Conservation (phyloP, 495 filamentous ascomycete species). For the Cercophora newfieldiana region DNA sequence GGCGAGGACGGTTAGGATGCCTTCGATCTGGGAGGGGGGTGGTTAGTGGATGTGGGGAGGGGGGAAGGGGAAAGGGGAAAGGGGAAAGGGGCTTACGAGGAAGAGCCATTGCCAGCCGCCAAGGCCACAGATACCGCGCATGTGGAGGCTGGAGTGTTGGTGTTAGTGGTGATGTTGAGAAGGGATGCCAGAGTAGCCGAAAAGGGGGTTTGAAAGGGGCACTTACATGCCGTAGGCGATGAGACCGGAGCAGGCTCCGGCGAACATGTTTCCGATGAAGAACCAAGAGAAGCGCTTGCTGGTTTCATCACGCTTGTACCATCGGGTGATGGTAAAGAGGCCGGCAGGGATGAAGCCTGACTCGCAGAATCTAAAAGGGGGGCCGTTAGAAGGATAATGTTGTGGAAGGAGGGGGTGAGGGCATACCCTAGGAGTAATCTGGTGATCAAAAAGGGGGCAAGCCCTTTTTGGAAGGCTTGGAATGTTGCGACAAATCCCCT, state of each 20-base stretch:
- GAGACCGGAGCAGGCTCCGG: constrained; percentile 30
- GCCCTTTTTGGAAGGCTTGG: constrained; percentile 57
- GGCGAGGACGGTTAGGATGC: constrained; percentile 53
- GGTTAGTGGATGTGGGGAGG: not conserved
- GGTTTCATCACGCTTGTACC: constrained; percentile 60
- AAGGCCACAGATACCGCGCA: constrained; percentile 50
- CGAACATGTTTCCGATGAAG: constrained; percentile 54
- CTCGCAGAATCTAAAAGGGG: constrained; percentile 41
- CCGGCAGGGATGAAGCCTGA: constrained; percentile 61
- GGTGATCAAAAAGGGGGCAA: constrained; percentile 52
- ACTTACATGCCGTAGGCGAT: constrained; percentile 34
- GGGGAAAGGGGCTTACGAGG: constrained; percentile 18
- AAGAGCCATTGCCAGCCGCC: constrained; percentile 67
- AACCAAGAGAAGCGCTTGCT: constrained; percentile 55
- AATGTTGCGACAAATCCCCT: constrained; percentile 58
- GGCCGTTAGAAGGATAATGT: not conserved
- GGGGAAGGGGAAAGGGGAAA: not conserved
- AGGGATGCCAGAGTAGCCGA: not conserved
- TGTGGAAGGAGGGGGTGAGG: too few species aligned
- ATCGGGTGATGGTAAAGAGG: constrained; percentile 59
- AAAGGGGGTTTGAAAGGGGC: not conserved
- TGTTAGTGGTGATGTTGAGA: not conserved
- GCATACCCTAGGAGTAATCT: constrained; percentile 54
- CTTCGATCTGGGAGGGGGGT: constrained; percentile 38
- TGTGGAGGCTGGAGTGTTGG: constrained; percentile 26